phyloP scores from a whole-genome alignment of 176 grass and related monocot species.

The Rhipidocladum racemiflorum region DNA sequence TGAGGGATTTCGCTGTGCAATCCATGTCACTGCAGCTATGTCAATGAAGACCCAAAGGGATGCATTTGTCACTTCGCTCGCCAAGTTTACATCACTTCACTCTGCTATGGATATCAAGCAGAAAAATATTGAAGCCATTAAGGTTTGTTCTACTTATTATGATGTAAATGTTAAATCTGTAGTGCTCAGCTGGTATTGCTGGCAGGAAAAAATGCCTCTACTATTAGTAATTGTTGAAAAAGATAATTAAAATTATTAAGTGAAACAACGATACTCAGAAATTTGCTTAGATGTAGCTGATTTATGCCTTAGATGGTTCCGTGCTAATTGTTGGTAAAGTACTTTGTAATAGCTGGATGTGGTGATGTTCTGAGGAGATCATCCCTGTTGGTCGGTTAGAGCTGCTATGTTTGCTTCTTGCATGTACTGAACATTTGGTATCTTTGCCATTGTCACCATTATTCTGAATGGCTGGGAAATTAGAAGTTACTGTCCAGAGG shows the following conservation, averaged over 20 bases:
- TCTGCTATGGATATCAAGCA: conserved; percentile 92
- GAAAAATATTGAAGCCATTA: conserved; percentile 97
- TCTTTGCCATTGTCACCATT: background rate
- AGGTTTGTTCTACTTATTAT: conserved; percentile 57
- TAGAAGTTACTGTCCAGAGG: background rate
- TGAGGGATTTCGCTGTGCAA: conserved; percentile 90
- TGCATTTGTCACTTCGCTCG: conserved; percentile 95
- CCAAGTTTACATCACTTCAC: conserved; percentile 98
- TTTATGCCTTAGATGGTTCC: conserved; percentile 6
- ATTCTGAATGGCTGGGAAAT: conserved; percentile 1
- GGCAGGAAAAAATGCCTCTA: background rate
- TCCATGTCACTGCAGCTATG: conserved; percentile 98
- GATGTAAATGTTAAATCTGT: conserved; percentile 23
- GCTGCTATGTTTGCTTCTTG: background rate
- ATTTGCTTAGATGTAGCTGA: conserved; percentile 3
- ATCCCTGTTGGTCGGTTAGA: background rate
- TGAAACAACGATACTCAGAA: background rate
- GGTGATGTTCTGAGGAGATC: background rate
- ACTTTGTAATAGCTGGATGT: conserved; percentile 10
- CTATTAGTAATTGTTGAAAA: conserved; percentile 26
- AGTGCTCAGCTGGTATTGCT: background rate
- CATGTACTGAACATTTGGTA: conserved; percentile 20
- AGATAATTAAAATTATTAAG: background rate
- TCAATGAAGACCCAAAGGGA: conserved; percentile 99
- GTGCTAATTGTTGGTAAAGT: background rate